Evolutionary conservation across 345 rosid genomes (phyloP).

Genomic region (Brassica incana): DNA sequence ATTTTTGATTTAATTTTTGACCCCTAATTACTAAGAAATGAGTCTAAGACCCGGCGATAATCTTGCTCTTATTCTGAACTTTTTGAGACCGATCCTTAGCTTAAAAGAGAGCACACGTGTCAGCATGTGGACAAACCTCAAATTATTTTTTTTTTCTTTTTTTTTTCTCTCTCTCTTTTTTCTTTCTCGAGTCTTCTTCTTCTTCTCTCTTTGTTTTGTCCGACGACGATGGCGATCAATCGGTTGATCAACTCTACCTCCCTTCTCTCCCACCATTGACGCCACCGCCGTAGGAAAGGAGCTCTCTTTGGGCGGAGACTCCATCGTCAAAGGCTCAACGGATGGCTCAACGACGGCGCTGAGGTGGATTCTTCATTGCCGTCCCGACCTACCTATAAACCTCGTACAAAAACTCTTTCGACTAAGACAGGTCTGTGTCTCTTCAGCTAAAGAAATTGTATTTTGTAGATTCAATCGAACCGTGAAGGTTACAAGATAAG

Average conservation of each 20-base stretch:
- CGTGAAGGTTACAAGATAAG: neutral
- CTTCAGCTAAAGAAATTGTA: neutral
- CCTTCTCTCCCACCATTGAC: constrained; percentile 49
- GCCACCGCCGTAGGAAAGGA: constrained; percentile 55
- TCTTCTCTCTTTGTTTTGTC: too few relatives aligned
- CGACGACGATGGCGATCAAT: too few relatives aligned
- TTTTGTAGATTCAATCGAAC: neutral
- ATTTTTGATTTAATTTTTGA: too few relatives aligned
- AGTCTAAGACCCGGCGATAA: too few relatives aligned
- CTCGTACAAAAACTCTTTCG: constrained; percentile 89
- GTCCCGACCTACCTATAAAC: constrained; percentile 80
- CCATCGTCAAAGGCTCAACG: constrained; percentile 4
- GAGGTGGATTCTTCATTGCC: constrained; percentile 78
- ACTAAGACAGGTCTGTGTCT: constrained; percentile 64
- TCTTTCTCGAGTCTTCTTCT: too few relatives aligned
- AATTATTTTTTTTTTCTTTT: too few relatives aligned
- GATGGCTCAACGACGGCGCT: constrained; percentile 59
- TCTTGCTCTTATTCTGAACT: too few relatives aligned
- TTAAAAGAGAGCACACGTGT: too few relatives aligned
- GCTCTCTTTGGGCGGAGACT: constrained; percentile 23
- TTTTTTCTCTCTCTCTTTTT: too few relatives aligned
- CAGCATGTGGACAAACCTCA: too few relatives aligned
- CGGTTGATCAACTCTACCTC: constrained; percentile 49
- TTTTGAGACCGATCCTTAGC: too few relatives aligned
- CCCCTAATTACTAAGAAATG: too few relatives aligned